These are phyloP conservation scores for Hippophae gyantsensis DNA, from an alignment of 306 rosid species.

Conservation along the genomic window DNA sequence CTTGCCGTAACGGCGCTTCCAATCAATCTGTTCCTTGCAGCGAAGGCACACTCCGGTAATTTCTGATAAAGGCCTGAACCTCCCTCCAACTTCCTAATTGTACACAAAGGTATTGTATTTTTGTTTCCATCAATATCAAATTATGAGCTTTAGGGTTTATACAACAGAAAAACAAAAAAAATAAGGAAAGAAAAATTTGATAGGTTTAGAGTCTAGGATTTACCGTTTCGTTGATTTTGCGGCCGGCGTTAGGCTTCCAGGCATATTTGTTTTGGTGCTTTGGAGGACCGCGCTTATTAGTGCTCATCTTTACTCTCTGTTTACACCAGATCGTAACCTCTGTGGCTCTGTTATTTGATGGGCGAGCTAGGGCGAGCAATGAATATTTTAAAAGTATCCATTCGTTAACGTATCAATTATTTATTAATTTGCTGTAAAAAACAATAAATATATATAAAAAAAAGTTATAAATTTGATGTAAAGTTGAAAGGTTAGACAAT, in stretches of 20 bases:
- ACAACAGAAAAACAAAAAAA: background rate
- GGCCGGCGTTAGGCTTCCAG: conserved; percentile 82
- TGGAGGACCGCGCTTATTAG: conserved; percentile 35
- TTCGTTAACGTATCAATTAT: too few species aligned
- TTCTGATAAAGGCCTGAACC: conserved; percentile 62
- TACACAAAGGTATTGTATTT: background rate
- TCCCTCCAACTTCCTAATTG: conserved; percentile 76
- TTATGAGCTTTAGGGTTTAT: background rate
- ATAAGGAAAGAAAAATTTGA: background rate
- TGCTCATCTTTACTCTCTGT: conserved; percentile 29
- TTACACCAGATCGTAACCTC: background rate
- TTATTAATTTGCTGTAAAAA: too few species aligned
- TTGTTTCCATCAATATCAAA: background rate
- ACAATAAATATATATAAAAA: too few species aligned
- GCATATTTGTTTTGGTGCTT: conserved; percentile 74
- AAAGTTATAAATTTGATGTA: too few species aligned
- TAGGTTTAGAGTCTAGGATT: background rate
- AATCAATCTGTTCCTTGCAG: conserved; percentile 79
- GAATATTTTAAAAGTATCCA: too few species aligned
- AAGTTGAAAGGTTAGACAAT: too few species aligned
- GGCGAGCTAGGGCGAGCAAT: too few species aligned
- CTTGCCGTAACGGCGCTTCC: conserved; percentile 88
- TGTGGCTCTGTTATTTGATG: background rate
- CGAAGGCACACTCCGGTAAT: conserved; percentile 82
- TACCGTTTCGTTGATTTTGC: conserved; percentile 81